Percentiles rank a stretch among this genome's conserved stretches.
These are phyloP conservation scores for Colletotrichum lentis DNA, from an alignment of 2,329 filamentous ascomycete genomes.

Conservation along the genomic window DNA sequence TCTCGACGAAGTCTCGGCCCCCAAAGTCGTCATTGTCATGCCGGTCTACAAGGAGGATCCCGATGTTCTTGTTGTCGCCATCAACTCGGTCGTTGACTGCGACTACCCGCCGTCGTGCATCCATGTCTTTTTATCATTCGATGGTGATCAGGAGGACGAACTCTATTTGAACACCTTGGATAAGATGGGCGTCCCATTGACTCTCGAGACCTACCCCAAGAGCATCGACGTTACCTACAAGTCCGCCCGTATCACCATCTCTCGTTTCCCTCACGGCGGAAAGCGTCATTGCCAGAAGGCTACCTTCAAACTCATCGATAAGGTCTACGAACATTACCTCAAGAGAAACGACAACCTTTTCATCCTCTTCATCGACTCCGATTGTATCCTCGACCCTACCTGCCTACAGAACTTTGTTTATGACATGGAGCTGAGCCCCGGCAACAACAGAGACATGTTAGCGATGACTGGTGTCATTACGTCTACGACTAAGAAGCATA, in stretches of 20 bases:
- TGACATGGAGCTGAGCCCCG: slow-evolving; percentile 97
- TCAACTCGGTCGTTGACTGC: slow-evolving; percentile 91
- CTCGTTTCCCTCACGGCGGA: slow-evolving; percentile 89
- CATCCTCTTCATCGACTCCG: slow-evolving; percentile 95
- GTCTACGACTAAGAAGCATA: slow-evolving; percentile 87
- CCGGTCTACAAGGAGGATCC: slow-evolving; percentile 94
- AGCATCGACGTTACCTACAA: slow-evolving; percentile 92
- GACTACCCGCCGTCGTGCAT: slow-evolving; percentile 93
- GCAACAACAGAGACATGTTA: slow-evolving; percentile 90
- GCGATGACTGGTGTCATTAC: slow-evolving; percentile 99
- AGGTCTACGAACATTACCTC: slow-evolving; percentile 87
- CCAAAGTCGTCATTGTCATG: slow-evolving; percentile 96
- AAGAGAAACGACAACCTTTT: slow-evolving; percentile 91
- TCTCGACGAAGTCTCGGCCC: slow-evolving; percentile 83
- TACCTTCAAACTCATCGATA: slow-evolving; percentile 93
- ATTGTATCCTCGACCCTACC: slow-evolving; percentile 89
- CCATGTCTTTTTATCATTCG: slow-evolving; percentile 94
- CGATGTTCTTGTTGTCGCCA: slow-evolving; percentile 81
- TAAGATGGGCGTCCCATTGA: slow-evolving; percentile 81
- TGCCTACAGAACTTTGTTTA: slow-evolving; percentile 98
- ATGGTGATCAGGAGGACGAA: slow-evolving; percentile 88
- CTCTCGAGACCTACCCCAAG: slow-evolving; percentile 79
- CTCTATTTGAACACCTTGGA: slow-evolving; percentile 87
- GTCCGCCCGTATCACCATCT: slow-evolving; percentile 85
- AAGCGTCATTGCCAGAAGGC: slow-evolving; percentile 94